Percentiles rank a stretch among this genome's conserved stretches.
These are phyloP conservation scores for Plectosphaerella plurivora DNA, from an alignment of 2,329 filamentous ascomycete genomes.

Conservation along the genomic window DNA sequence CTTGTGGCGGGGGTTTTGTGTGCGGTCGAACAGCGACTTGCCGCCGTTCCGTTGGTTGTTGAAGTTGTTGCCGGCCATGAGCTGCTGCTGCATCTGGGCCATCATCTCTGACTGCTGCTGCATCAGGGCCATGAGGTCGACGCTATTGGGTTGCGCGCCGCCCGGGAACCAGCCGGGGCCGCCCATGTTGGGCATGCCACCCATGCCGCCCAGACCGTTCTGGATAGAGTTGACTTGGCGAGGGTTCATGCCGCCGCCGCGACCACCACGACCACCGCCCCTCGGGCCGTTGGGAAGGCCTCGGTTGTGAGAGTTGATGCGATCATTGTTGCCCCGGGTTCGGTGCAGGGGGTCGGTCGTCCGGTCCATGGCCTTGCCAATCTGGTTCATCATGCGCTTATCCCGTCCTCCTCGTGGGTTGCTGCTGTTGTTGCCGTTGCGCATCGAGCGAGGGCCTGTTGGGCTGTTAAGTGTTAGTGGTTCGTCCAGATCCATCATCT, in stretches of 20 bases:
- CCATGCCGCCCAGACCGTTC: constrained; percentile 39
- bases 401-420: constrained; percentile 57
- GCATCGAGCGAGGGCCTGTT: constrained; percentile 93
- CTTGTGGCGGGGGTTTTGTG: constrained; percentile 48
- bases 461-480: constrained; percentile 59
- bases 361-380: constrained; percentile 79
- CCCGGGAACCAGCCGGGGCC: constrained; percentile 39
- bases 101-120: constrained; percentile 88
- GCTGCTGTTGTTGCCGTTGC: constrained; percentile 54
- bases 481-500: background rate
- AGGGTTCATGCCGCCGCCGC: constrained; percentile 44
- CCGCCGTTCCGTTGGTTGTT: constrained; percentile 33
- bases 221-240: constrained; percentile 41
- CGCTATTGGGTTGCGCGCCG: constrained; percentile 44
- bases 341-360: constrained; percentile 74
- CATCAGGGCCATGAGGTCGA: constrained; percentile 67
- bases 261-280: constrained; percentile 43
- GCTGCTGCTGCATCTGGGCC: constrained; percentile 64
- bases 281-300: constrained; percentile 69
- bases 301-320: constrained; percentile 75
- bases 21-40: constrained; percentile 71
- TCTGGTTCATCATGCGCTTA: constrained; percentile 80
- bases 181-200: constrained; percentile 34
- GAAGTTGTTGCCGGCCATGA: constrained; percentile 49
- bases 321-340: constrained; percentile 67